Evolutionary conservation across 257 asterid species (phyloP).

Genomic region (Cynanchum wilfordii): DNA sequence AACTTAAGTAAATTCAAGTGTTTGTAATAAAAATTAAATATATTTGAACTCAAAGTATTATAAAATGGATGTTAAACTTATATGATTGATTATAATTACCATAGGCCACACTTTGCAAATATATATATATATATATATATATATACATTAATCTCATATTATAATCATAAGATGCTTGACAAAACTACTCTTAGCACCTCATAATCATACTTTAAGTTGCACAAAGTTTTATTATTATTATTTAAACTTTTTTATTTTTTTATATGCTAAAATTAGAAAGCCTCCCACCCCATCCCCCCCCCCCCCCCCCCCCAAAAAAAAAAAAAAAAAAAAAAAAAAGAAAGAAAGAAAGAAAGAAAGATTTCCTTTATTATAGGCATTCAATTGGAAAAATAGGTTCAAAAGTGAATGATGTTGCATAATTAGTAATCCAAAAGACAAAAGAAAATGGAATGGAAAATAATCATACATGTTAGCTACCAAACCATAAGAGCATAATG

Average conservation of each 20-base stretch:
- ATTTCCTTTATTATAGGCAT: background rate
- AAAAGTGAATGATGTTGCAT: slow-evolving; percentile 10
- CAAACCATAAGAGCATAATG: slow-evolving; percentile 16
- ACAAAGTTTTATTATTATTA: too few relatives aligned
- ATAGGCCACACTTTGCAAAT: too few relatives aligned
- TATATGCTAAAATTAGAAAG: too few relatives aligned
- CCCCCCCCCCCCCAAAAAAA: too few relatives aligned
- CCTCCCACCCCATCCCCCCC: too few relatives aligned
- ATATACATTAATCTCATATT: background rate
- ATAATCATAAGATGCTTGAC: background rate
- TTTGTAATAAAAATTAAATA: too few relatives aligned
- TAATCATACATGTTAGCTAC: slow-evolving; percentile 10
- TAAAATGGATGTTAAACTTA: too few relatives aligned
- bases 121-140: too few relatives aligned
- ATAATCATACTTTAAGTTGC: background rate
- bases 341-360: background rate
- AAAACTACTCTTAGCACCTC: background rate
- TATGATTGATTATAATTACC: too few relatives aligned
- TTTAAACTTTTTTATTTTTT: too few relatives aligned
- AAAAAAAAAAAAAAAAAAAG: background rate
- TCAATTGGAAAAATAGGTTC: background rate
- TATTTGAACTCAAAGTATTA: too few relatives aligned
- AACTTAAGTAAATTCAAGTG: too few relatives aligned
- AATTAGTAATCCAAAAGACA: background rate
- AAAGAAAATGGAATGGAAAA: background rate